Conservation (phyloP, 257 asterid genomes). For the Parsonsia alboflavescens region DNA sequence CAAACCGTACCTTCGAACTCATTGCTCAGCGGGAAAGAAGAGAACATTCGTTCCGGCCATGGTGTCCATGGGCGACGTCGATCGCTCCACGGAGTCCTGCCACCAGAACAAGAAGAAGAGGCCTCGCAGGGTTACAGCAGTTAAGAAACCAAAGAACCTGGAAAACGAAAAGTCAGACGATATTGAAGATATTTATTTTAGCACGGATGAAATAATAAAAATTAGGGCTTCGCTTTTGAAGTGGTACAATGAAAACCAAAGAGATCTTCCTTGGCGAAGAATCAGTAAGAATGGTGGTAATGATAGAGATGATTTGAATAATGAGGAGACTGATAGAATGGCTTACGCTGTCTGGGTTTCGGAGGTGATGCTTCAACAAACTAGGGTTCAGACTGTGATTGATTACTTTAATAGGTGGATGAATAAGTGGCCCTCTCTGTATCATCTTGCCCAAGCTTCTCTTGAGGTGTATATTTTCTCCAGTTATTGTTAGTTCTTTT, state of each 20-base stretch:
- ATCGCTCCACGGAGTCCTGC: background rate
- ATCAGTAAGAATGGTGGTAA: constrained; percentile 32
- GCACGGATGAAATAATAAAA: constrained; percentile 35
- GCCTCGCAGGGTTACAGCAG: constrained; percentile 17
- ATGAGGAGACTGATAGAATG: constrained; percentile 36
- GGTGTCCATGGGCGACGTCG: constrained; percentile 16
- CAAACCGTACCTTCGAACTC: constrained; percentile 28
- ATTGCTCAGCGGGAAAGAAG: constrained; percentile 46
- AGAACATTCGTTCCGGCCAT: constrained; percentile 23
- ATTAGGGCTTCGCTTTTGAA: constrained; percentile 72
- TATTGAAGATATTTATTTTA: constrained; percentile 72
- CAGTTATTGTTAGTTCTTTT: background rate
- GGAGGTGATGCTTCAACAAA: constrained; percentile 98
- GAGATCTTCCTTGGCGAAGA: constrained; percentile 95
- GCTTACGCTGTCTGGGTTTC: constrained; percentile 99
- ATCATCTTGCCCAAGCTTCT: constrained; percentile 73
- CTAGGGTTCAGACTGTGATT: constrained; percentile 90
- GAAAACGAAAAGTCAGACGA: constrained; percentile 31
- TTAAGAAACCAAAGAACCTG: constrained; percentile 12
- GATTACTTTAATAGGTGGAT: constrained; percentile 88
- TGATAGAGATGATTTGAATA: constrained; percentile 5
- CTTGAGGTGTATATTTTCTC: constrained; percentile 47
- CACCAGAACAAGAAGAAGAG: constrained; percentile 24
- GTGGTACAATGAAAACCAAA: constrained; percentile 70
- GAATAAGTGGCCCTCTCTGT: constrained; percentile 88